Conservation (phyloP, 352 stramenopile species). For the Phytophthora parvispora region DNA sequence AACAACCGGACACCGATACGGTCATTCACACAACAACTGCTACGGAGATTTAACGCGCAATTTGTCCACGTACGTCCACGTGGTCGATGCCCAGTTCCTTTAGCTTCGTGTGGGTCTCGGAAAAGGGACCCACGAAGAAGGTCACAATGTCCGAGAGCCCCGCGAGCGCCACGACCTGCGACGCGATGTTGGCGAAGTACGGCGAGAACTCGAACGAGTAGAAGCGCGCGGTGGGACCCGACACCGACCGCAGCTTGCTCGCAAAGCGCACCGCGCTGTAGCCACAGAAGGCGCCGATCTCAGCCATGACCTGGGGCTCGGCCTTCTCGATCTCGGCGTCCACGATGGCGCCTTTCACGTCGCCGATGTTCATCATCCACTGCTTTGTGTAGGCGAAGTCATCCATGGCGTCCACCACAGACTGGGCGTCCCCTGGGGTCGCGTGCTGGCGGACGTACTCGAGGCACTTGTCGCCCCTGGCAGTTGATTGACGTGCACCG, state of each 20-base stretch:
- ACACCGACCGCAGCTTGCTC: conserved; percentile 27
- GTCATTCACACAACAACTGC: conserved; percentile 1
- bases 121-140: conserved; percentile 38
- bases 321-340: conserved; percentile 36
- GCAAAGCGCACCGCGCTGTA: conserved; percentile 64
- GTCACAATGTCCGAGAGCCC: conserved; percentile 40
- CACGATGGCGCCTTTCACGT: conserved; percentile 45
- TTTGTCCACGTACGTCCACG: conserved; percentile 27
- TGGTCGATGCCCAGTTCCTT: conserved; percentile 30
- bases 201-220: conserved; percentile 59
- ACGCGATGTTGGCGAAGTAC: conserved; percentile 40
- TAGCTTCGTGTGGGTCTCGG: conserved; percentile 38
- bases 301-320: conserved; percentile 51
- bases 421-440: conserved; percentile 30
- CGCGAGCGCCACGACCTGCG: conserved; percentile 32
- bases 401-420: conserved; percentile 41
- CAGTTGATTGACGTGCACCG: conserved; percentile 11
- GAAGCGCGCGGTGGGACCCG: conserved; percentile 30
- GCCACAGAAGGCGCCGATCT: conserved; percentile 54
- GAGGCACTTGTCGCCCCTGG: conserved; percentile 36
- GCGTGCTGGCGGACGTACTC: conserved; percentile 36
- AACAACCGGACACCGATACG: neutral
- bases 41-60: too few relatives aligned
- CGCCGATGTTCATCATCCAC: conserved; percentile 52
- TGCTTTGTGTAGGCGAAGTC: conserved; percentile 38